Conservation (phyloP, 2,329 filamentous ascomycete species). For the Aureobasidium subglaciale region DNA sequence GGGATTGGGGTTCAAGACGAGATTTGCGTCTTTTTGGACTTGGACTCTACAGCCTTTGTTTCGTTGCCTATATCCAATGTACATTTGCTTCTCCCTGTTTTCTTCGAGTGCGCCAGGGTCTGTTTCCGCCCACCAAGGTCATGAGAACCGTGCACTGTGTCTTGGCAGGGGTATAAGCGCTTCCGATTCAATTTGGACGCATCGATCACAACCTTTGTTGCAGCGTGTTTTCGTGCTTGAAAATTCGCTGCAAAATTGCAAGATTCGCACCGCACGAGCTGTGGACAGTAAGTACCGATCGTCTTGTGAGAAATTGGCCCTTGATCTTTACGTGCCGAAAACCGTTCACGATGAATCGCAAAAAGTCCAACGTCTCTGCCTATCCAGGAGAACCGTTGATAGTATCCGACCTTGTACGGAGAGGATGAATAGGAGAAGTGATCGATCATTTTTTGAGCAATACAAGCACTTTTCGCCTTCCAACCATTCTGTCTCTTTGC, state of each 20-base stretch:
- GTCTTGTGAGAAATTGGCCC: too few relatives aligned
- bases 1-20: not conserved
- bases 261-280: not conserved
- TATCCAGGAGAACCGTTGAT: conserved; percentile 13
- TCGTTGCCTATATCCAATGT: conserved; percentile 10
- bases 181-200: too few relatives aligned
- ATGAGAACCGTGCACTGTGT: not conserved
- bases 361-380: not conserved
- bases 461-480: not conserved
- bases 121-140: not conserved
- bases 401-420: not conserved
- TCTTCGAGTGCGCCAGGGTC: not conserved
- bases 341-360: not conserved
- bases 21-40: not conserved
- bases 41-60: not conserved
- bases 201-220: too few relatives aligned
- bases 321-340: not conserved
- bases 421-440: not conserved
- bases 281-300: not conserved
- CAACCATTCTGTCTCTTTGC: not conserved
- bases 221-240: too few relatives aligned
- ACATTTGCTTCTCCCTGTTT: not conserved
- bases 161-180: too few relatives aligned
- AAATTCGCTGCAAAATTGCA: not conserved
- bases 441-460: not conserved